phyloP scores from a whole-genome alignment of 2,329 filamentous ascomycete genomes.

The Hypocreales sp. region DNA sequence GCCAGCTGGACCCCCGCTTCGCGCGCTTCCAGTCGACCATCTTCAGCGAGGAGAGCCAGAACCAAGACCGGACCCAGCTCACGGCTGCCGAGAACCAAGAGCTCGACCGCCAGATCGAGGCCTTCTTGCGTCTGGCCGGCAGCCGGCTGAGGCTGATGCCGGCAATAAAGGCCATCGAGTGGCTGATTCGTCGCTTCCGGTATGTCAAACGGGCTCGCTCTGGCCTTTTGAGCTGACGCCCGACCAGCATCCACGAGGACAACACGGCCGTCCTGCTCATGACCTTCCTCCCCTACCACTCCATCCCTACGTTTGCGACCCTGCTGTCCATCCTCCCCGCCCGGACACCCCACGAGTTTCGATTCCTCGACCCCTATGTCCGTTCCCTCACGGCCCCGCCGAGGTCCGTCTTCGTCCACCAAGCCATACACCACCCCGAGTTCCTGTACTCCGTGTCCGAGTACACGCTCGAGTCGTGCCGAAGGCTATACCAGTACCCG shows the following conservation, averaged over 20 bases:
- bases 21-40: conserved; percentile 57
- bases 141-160: conserved; percentile 69
- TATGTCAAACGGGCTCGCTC: conserved; percentile 25
- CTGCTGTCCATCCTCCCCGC: conserved; percentile 73
- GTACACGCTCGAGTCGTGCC: conserved; percentile 62
- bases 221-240: too few species aligned
- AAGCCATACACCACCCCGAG: conserved; percentile 60
- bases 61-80: conserved; percentile 76
- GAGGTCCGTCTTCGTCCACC: conserved; percentile 67
- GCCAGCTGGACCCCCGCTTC: conserved; percentile 72
- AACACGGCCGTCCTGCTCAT: conserved; percentile 67
- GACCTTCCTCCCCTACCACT: conserved; percentile 87
- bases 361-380: conserved; percentile 77
- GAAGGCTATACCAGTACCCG: conserved; percentile 57
- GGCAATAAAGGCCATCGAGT: conserved; percentile 83
- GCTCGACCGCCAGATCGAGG: conserved; percentile 61
- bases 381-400: conserved; percentile 62
- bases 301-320: conserved; percentile 69
- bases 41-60: conserved; percentile 88
- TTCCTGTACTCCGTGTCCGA: conserved; percentile 66
- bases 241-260: conserved; percentile 82
- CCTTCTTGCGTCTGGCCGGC: conserved; percentile 68
- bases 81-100: conserved; percentile 67
- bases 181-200: conserved; percentile 84
- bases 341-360: conserved; percentile 60